phyloP scores from a whole-genome alignment of 1,284 basidiomycete genomes.

The Limonomyces culmigenus region DNA sequence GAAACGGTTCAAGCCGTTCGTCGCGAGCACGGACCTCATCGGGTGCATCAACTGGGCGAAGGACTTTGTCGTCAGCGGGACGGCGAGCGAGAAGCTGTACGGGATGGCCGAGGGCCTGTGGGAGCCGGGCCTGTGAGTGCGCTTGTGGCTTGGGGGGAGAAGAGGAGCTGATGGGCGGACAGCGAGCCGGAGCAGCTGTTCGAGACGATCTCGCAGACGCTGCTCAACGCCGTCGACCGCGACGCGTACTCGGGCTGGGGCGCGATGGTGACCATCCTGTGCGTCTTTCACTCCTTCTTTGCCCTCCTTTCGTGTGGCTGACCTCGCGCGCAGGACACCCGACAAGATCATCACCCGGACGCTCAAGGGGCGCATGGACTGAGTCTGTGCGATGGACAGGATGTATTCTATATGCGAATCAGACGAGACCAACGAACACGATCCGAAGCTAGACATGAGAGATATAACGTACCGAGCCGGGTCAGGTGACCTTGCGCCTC shows the following conservation, averaged over 20 bases:
- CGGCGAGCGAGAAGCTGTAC: slow-evolving; percentile 85
- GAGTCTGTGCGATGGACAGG: no score
- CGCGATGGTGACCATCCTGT: slow-evolving; percentile 91
- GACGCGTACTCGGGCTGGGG: slow-evolving; percentile 98
- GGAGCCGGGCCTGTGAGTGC: slow-evolving; percentile 74
- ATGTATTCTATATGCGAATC: no score
- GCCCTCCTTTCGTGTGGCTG: neutral
- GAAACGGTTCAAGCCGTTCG: slow-evolving; percentile 70
- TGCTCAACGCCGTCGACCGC: slow-evolving; percentile 90
- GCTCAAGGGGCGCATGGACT: slow-evolving; percentile 87
- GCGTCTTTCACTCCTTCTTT: slow-evolving; percentile 20
- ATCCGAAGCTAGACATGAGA: no score
- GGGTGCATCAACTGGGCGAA: slow-evolving; percentile 92
- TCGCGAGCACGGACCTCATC: slow-evolving; percentile 92
- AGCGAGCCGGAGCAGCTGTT: slow-evolving; percentile 87
- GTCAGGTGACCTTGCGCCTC: no score
- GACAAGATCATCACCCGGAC: slow-evolving; percentile 77
- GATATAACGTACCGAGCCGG: no score
- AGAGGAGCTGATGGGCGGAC: no score
- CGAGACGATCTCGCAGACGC: slow-evolving; percentile 94
- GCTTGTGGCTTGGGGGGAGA: no score
- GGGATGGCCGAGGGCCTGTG: slow-evolving; percentile 97
- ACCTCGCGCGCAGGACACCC: slow-evolving; percentile 42
- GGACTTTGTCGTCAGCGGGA: slow-evolving; percentile 95
- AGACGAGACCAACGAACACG: no score